Base-by-base conservation (phyloP, 2,329 filamentous ascomycete genomes). In the Cryphonectria carpinicola region DNA sequence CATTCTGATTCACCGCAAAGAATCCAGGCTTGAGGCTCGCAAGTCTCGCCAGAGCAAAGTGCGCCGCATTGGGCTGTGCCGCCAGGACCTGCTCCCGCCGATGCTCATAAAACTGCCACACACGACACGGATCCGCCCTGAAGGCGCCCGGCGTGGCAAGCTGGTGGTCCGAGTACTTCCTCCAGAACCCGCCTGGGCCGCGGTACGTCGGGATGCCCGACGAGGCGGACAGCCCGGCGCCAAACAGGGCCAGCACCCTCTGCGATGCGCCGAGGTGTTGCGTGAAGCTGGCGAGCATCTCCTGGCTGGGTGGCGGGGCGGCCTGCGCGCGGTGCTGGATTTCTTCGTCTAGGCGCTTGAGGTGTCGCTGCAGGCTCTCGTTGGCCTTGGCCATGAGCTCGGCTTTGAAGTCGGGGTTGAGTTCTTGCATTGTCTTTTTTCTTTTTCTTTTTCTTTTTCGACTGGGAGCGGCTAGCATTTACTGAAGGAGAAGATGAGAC, bases 41-140 rank as follows among this genome's bases (percentile, higher is more conserved):
- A n/a, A 66, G 46, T n/a, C 25, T 56, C 28, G 64, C 14, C 46
- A 66, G 35, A 13, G 49, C 46, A n/a, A 39, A 22, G 35, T 66
- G 64, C 6, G 64, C 64, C 19, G 64, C 46, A 25, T 66, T 66
- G 19, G 64, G 64, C n/a, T 66, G 22, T 11, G 64, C 64, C 25
- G 22, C 46, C 28, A 54, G 4, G 28, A 19, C 64, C 43, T 52
- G 35, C 28, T 52, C n/a, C 17, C 64, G 28, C 28, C 64, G 32
- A n/a, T 66, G 43, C 64, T 56, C 64, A 25, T 66, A 66, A 22
- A 66, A 66, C 22, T 66, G 64, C 64, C 64, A 66, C 35, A 66
- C 64, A n/a, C 56, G 46, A 37, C 46, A 25, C n/a, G 64, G 64
- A 14, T 66, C 49, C 35, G 43, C 5, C 46, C 28, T 56, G n/a